A percentile compares a stretch with the other conserved stretches of the same genome.
Evolutionary conservation across 306 rosid genomes (phyloP).

Genomic region (Astragalus glycyphyllos): DNA sequence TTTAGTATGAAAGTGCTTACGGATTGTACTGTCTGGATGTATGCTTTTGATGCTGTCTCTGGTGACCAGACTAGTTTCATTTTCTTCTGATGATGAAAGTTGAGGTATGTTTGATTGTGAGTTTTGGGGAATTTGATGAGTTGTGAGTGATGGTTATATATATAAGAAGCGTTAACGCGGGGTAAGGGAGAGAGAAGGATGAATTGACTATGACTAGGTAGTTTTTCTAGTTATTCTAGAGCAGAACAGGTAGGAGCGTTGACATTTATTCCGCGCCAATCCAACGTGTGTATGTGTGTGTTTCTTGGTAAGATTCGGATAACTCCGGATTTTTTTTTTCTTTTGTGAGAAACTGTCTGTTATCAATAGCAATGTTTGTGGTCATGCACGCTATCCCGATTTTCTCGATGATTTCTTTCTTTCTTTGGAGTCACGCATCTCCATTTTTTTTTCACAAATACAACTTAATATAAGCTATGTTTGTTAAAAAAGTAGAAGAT

Average conservation of each 20-base stretch:
- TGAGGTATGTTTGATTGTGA: conserved; percentile 14
- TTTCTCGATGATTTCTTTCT: too few species aligned
- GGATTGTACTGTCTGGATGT: conserved; percentile 83
- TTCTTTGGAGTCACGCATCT: too few species aligned
- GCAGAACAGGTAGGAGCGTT: conserved; percentile 42
- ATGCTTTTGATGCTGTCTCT: conserved; percentile 86
- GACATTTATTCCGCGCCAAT: conserved; percentile 54
- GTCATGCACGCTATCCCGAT: background rate
- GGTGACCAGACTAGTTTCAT: conserved; percentile 97
- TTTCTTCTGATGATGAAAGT: background rate
- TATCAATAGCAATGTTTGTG: background rate
- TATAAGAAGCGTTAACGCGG: conserved; percentile 1
- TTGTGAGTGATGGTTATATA: background rate
- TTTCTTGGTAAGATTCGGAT: conserved; percentile 33
- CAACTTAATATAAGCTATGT: too few species aligned
- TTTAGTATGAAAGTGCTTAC: conserved; percentile 65
- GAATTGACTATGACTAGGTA: background rate
- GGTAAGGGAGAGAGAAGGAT: background rate
- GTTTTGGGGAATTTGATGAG: background rate
- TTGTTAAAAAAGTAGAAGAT: too few species aligned
- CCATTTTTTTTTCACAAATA: too few species aligned
- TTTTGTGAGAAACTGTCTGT: background rate
- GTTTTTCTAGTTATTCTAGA: background rate
- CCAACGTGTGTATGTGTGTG: conserved; percentile 54
- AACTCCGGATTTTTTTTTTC: conserved; percentile 7